Conservation (phyloP, 352 stramenopile genomes). For the Pythium diclinum region DNA sequence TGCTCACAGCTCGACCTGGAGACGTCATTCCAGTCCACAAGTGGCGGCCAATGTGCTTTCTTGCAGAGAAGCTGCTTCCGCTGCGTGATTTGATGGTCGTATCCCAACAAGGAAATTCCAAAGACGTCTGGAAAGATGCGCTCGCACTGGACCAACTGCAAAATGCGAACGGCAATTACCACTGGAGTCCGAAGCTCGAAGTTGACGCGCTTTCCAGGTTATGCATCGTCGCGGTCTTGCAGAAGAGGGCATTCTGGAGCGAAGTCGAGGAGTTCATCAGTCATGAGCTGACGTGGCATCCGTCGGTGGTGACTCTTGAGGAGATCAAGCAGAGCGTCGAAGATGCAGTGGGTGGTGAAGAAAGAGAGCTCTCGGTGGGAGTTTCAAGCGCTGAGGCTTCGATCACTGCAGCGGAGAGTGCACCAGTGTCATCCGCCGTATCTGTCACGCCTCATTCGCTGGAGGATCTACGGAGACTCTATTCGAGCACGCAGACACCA, state of each 20-base stretch:
- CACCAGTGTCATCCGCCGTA: background rate
- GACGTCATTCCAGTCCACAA: constrained; percentile 22
- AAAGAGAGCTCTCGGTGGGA: background rate
- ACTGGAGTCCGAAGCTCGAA: constrained; percentile 15
- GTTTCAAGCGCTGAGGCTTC: background rate
- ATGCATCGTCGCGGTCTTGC: constrained; percentile 16
- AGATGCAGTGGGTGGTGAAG: background rate
- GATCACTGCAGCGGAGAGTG: background rate
- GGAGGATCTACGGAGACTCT: constrained; percentile 33
- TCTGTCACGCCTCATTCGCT: constrained; percentile 2
- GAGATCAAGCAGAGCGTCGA: background rate
- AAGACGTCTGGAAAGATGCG: constrained; percentile 18
- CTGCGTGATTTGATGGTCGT: constrained; percentile 15
- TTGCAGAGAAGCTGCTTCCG: constrained; percentile 18
- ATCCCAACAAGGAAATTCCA: background rate
- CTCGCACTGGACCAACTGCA: constrained; percentile 18
- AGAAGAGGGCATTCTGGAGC: constrained; percentile 4
- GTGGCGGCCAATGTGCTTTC: constrained; percentile 28
- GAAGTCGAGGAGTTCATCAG: constrained; percentile 11
- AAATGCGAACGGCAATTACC: background rate
- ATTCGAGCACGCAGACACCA: constrained; percentile 35
- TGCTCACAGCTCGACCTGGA: constrained; percentile 15
- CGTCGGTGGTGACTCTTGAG: background rate
- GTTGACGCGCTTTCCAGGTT: constrained; percentile 8
- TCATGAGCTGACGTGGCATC: constrained; percentile 18